Conservation (phyloP, 2,329 filamentous ascomycete genomes). For the Aureobasidium sp. region DNA sequence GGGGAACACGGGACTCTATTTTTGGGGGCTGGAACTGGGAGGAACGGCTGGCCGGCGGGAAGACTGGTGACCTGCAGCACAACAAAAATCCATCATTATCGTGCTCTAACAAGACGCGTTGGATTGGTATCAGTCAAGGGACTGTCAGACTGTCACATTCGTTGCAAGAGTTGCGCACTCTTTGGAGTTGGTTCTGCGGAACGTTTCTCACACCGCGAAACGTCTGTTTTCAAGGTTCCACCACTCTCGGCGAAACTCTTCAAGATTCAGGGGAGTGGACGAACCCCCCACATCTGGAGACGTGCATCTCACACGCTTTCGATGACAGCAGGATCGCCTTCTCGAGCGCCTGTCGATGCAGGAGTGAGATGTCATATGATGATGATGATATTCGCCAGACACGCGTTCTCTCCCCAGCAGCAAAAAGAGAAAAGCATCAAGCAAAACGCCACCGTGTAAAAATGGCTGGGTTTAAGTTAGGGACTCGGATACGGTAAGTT, state of each 20-base stretch:
- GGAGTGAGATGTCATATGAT: not conserved
- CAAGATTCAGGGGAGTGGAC: conserved; percentile 8
- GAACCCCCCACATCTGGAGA: too few relatives aligned
- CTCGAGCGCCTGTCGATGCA: not conserved
- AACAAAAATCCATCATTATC: not conserved
- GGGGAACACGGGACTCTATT: conserved; percentile 5
- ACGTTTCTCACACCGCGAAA: not conserved
- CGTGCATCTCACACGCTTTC: too few relatives aligned
- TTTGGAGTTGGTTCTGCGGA: not conserved
- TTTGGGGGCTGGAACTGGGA: conserved; percentile 1
- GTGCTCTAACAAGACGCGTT: not conserved
- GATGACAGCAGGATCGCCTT: not conserved
- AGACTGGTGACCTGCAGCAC: not conserved
- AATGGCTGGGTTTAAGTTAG: not conserved
- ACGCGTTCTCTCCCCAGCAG: conserved; percentile 3
- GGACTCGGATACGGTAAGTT: too few relatives aligned
- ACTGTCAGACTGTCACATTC: not conserved
- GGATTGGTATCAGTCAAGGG: not conserved
- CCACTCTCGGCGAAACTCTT: not conserved
- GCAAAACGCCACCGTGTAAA: not conserved
- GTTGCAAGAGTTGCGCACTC: not conserved
- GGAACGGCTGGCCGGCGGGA: not conserved
- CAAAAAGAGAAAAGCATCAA: not conserved
- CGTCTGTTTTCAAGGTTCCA: not conserved
- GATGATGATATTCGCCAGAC: not conserved